These are phyloP conservation scores for Aphanomyces euteiches DNA, from an alignment of 352 stramenopile species.

Conservation along the genomic window DNA sequence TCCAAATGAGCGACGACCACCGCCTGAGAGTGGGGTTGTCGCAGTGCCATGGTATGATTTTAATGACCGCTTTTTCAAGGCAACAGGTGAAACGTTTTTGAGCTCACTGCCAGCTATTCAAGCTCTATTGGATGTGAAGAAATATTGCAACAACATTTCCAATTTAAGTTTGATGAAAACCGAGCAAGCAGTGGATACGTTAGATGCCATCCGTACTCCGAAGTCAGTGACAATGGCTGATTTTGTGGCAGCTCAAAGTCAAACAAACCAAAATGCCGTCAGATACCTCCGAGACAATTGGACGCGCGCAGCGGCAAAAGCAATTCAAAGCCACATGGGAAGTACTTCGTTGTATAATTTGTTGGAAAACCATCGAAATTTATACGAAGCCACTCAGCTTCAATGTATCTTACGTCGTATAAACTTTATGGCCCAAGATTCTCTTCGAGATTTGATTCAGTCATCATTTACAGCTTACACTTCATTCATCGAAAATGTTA, in stretches of 20 bases:
- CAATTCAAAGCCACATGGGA: slow-evolving; percentile 54
- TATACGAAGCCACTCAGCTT: slow-evolving; percentile 59
- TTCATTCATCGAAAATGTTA: slow-evolving; percentile 64
- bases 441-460: slow-evolving; percentile 54
- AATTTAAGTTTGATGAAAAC: slow-evolving; percentile 15
- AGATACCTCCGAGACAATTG: slow-evolving; percentile 77
- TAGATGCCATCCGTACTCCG: not conserved
- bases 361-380: slow-evolving; percentile 55
- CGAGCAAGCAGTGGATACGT: slow-evolving; percentile 13
- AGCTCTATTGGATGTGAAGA: slow-evolving; percentile 69
- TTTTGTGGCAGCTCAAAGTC: slow-evolving; percentile 59
- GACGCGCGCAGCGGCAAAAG: slow-evolving; percentile 65
- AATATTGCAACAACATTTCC: slow-evolving; percentile 44
- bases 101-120: slow-evolving; percentile 65
- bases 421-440: slow-evolving; percentile 81
- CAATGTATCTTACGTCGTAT: slow-evolving; percentile 64
- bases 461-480: slow-evolving; percentile 70
- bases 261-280: slow-evolving; percentile 67
- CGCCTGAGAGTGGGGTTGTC: slow-evolving; percentile 9
- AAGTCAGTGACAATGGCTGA: slow-evolving; percentile 40
- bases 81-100: slow-evolving; percentile 63
- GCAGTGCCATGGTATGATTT: slow-evolving; percentile 47
- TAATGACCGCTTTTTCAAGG: slow-evolving; percentile 57
- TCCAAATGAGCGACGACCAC: not conserved
- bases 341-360: slow-evolving; percentile 56